phyloP scores from a whole-genome alignment of 225 moss, liverwort and hornwort genomes.

The Antitrichia curtipendula region DNA sequence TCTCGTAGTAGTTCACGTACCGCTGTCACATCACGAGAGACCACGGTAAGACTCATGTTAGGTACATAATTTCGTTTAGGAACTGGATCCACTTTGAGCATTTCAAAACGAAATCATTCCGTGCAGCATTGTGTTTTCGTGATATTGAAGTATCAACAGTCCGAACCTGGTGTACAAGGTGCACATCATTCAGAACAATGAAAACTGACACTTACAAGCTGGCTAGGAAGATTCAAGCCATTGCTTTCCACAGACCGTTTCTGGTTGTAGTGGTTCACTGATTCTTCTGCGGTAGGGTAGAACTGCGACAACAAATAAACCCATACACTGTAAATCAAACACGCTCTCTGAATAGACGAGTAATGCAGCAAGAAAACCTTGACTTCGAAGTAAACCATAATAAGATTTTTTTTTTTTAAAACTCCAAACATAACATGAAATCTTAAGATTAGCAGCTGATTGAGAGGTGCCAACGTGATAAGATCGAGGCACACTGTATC shows the following conservation, averaged over 20 bases:
- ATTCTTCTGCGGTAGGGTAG: slow-evolving; percentile 81
- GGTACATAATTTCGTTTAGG: too few species aligned
- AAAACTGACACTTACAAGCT: slow-evolving; percentile 44
- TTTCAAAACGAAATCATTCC: background rate
- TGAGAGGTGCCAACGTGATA: background rate
- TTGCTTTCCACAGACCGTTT: slow-evolving; percentile 90
- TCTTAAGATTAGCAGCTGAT: background rate
- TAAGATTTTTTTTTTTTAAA: background rate
- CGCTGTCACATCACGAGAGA: slow-evolving; percentile 28
- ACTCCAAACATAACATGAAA: background rate
- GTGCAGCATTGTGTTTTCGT: background rate
- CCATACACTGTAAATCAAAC: background rate
- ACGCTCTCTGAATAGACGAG: background rate
- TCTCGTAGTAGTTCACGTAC: slow-evolving; percentile 92
- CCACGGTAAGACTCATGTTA: background rate
- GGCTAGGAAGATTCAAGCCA: slow-evolving; percentile 79
- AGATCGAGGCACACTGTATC: background rate
- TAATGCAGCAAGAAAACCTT: background rate
- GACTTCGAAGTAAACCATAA: background rate
- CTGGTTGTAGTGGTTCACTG: slow-evolving; percentile 72
- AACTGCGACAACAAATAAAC: slow-evolving; percentile 28
- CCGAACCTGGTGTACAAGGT: background rate
- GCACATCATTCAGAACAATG: background rate
- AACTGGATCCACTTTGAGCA: background rate
- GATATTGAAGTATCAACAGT: background rate